phyloP scores from a whole-genome alignment of 75 land plant species.

The Adiantum capillusveneris region DNA sequence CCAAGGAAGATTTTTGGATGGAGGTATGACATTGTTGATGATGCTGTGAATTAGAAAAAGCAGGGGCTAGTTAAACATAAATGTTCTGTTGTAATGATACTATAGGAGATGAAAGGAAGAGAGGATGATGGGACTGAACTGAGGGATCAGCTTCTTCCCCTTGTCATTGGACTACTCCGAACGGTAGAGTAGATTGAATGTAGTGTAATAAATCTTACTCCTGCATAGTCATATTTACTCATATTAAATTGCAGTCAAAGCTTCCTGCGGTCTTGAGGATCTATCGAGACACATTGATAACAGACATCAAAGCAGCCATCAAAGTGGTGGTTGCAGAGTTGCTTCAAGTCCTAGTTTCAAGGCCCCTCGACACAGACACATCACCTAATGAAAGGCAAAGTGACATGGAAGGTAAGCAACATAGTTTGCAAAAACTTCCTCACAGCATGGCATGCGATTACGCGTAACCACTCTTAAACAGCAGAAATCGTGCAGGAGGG shows the following conservation, averaged over 20 bases:
- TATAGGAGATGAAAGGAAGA: neutral
- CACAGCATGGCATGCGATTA: too few species aligned
- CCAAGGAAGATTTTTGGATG: slow-evolving; percentile 18
- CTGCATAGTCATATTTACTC: too few species aligned
- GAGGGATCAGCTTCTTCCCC: slow-evolving; percentile 78
- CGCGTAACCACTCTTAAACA: too few species aligned
- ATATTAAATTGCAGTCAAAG: slow-evolving; percentile 53
- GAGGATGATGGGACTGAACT: slow-evolving; percentile 64
- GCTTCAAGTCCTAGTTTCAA: slow-evolving; percentile 61
- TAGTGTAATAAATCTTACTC: too few species aligned
- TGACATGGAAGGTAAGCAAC: slow-evolving; percentile 64
- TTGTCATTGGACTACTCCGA: slow-evolving; percentile 81
- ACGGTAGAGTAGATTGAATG: slow-evolving; percentile 38
- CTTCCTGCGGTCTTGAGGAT: slow-evolving; percentile 82
- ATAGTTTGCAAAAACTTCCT: neutral
- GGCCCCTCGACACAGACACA: slow-evolving; percentile 57
- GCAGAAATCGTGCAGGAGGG: slow-evolving; percentile 47
- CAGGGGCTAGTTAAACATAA: too few species aligned
- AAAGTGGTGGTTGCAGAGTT: slow-evolving; percentile 78
- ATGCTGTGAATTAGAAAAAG: too few species aligned
- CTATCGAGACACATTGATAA: slow-evolving; percentile 76
- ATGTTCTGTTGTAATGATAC: too few species aligned
- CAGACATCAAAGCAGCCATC: slow-evolving; percentile 82
- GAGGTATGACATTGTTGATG: too few species aligned
- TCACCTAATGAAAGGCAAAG: slow-evolving; percentile 47